Conservation (phyloP, 176 grass and related monocot genomes). For the Avena insularis region DNA sequence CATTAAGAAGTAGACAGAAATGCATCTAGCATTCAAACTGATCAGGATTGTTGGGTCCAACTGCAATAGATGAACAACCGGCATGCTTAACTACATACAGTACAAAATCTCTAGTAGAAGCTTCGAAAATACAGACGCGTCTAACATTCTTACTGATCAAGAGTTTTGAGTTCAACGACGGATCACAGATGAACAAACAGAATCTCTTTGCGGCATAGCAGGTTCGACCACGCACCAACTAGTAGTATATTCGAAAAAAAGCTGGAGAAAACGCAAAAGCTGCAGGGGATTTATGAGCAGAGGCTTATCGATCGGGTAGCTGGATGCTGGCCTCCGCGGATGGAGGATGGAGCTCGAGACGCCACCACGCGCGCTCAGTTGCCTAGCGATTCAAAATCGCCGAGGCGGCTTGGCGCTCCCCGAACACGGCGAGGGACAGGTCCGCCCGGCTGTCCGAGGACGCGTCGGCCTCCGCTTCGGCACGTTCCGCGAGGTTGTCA, state of each 20-base stretch:
- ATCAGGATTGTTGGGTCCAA: not conserved
- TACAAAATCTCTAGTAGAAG: not conserved
- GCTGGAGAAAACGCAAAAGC: not conserved
- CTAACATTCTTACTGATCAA: not conserved
- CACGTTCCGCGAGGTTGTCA: not conserved
- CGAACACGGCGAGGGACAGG: not conserved
- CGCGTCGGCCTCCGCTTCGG: too few relatives aligned
- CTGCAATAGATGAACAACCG: not conserved
- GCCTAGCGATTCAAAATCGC: not conserved
- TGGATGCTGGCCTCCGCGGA: not conserved
- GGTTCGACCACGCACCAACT: not conserved
- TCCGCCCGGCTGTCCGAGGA: fast-evolving
- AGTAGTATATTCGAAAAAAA: not conserved
- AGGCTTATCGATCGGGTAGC: not conserved
- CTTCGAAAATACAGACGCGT: not conserved
- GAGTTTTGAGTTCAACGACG: not conserved
- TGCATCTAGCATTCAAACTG: not conserved
- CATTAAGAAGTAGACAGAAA: not conserved
- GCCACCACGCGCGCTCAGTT: not conserved
- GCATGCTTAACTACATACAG: not conserved
- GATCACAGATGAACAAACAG: not conserved
- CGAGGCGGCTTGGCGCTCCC: not conserved
- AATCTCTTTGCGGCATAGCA: not conserved
- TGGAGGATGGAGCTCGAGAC: not conserved
- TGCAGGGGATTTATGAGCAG: not conserved